These are phyloP conservation scores for Aspergillus olivimuriae DNA, from an alignment of 495 filamentous ascomycete genomes.

Conservation along the genomic window DNA sequence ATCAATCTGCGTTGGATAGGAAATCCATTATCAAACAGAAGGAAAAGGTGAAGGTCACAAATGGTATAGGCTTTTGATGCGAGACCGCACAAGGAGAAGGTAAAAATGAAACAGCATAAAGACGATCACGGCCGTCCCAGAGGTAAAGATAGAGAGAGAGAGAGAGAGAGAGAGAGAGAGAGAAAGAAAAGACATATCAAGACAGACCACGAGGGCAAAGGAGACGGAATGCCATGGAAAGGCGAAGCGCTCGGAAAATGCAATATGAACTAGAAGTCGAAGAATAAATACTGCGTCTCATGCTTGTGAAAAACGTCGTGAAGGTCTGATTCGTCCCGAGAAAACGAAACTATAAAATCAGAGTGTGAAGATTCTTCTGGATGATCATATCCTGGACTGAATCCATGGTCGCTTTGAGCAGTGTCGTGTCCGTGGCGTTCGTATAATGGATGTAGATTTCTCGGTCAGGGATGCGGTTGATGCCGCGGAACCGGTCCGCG, in stretches of 20 bases:
- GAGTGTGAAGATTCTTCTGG: constrained; percentile 88
- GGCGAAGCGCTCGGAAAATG: constrained; percentile 14
- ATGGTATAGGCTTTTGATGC: constrained; percentile 10
- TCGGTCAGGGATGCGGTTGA: constrained; percentile 78
- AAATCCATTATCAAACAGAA: constrained; percentile 14
- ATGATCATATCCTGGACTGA: constrained; percentile 99
- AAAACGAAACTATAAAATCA: constrained; percentile 69
- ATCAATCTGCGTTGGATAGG: constrained; percentile 32
- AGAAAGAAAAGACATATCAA: constrained; percentile 6
- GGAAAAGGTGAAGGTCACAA: constrained; percentile 5
- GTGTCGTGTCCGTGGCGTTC: constrained; percentile 90
- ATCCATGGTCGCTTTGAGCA: constrained; percentile 95
- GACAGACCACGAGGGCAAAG: constrained; percentile 6
- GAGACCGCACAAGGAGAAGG: neutral
- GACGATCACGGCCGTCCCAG: neutral
- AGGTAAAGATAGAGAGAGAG: neutral
- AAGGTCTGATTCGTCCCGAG: constrained; percentile 17
- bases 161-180: constrained; percentile 6
- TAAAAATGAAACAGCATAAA: neutral
- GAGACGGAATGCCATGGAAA: too few relatives aligned
- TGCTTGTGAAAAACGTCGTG: constrained; percentile 21
- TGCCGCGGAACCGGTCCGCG: constrained; percentile 77
- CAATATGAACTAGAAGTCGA: constrained; percentile 15
- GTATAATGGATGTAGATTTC: constrained; percentile 94
- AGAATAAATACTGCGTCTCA: constrained; percentile 19